Evolutionary conservation across 164 flowering plant species (phyloP).

Genomic region (Stephania japonica): DNA sequence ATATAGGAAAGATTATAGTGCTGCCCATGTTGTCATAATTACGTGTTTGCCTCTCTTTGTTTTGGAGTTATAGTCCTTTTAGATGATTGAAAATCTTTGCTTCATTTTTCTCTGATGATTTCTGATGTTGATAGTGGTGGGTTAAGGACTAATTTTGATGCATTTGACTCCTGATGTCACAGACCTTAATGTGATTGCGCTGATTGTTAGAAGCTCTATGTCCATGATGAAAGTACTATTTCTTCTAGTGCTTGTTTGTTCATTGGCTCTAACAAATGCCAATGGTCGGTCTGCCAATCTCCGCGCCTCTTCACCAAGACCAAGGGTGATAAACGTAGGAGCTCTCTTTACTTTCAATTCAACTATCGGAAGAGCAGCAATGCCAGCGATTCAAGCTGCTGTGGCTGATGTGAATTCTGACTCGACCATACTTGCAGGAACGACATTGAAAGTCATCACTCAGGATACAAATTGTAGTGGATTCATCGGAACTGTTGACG

Average conservation of each 20-base stretch:
- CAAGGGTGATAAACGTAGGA: conserved; percentile 53
- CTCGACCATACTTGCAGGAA: conserved; percentile 44
- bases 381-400: conserved; percentile 60
- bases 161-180: conserved; percentile 8
- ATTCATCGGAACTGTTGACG: conserved; percentile 70
- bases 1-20: conserved; percentile 1
- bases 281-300: conserved; percentile 24
- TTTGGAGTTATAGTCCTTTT: not conserved
- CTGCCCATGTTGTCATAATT: not conserved
- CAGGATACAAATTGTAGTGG: conserved; percentile 73
- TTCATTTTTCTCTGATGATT: not conserved
- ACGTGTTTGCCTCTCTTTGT: not conserved
- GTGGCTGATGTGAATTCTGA: conserved; percentile 70
- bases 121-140: not conserved
- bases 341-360: conserved; percentile 58
- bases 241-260: conserved; percentile 16
- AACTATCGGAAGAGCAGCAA: conserved; percentile 54
- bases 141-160: not conserved
- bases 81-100: not conserved
- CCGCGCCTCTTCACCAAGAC: conserved; percentile 27
- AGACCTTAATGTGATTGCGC: conserved; percentile 12
- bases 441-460: conserved; percentile 31
- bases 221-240: conserved; percentile 14
- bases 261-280: conserved; percentile 23
- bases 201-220: conserved; percentile 2